Percentiles rank a stretch among this genome's conserved stretches.
phyloP scores from a whole-genome alignment of 1,284 basidiomycete species.

The Apiotrichum brassicae region DNA sequence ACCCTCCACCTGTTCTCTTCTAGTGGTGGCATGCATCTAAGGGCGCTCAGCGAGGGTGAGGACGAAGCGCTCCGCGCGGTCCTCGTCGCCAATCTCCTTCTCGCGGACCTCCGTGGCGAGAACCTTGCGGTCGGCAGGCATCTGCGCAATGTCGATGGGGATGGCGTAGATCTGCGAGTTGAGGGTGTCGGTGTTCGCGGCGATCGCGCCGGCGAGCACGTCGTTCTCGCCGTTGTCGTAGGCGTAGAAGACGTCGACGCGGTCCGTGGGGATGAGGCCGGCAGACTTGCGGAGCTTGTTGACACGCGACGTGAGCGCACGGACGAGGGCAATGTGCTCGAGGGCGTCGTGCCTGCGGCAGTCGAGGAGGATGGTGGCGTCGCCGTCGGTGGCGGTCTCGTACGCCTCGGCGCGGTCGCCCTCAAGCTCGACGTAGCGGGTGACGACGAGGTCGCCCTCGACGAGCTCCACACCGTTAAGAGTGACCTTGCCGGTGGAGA shows the following conservation, averaged over 20 bases:
- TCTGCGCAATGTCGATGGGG: slow-evolving; percentile 58
- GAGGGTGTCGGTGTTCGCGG: slow-evolving; percentile 59
- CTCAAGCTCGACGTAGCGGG: slow-evolving; percentile 76
- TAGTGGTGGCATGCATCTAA: no score
- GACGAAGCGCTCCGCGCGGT: slow-evolving; percentile 63
- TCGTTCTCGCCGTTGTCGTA: slow-evolving; percentile 66
- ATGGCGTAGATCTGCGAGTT: slow-evolving; percentile 67
- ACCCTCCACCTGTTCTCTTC: no score
- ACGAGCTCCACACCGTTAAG: slow-evolving; percentile 88
- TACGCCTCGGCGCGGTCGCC: slow-evolving; percentile 51
- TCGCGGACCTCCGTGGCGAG: slow-evolving; percentile 49
- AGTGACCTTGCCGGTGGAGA: slow-evolving; percentile 66
- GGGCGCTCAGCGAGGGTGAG: slow-evolving; percentile 26
- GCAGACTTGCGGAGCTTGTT: slow-evolving; percentile 96
- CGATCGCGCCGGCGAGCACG: slow-evolving; percentile 66
- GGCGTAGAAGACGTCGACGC: slow-evolving; percentile 81
- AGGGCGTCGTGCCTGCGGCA: slow-evolving; percentile 80
- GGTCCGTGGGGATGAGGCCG: slow-evolving; percentile 88
- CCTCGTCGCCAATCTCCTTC: slow-evolving; percentile 92
- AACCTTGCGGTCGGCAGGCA: slow-evolving; percentile 70
- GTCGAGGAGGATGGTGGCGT: slow-evolving; percentile 90
- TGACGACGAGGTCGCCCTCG: slow-evolving; percentile 81
- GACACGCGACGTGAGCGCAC: slow-evolving; percentile 88
- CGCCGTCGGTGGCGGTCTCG: slow-evolving; percentile 85
- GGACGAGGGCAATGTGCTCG: slow-evolving; percentile 76